These are phyloP conservation scores for Solanum rostratum DNA, from an alignment of 257 asterid genomes.

Conservation along the genomic window DNA sequence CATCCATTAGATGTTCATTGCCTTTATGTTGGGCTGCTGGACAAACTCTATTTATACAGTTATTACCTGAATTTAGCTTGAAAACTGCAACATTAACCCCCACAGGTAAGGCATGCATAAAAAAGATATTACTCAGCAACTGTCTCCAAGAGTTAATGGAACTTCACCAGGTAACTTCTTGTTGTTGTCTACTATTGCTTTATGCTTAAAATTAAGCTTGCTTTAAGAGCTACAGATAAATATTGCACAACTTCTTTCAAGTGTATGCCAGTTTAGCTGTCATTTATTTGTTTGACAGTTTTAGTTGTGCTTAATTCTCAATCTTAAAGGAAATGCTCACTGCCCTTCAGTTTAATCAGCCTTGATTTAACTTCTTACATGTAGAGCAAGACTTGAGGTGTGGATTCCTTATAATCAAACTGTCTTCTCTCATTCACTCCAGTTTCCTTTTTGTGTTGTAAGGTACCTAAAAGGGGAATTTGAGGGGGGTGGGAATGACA, in stretches of 20 bases:
- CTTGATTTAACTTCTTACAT: neutral
- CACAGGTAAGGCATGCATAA: constrained; percentile 98
- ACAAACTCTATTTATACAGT: neutral
- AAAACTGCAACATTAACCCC: constrained; percentile 6
- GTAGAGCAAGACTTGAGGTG: neutral
- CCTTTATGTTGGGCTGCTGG: neutral
- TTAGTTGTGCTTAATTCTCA: neutral
- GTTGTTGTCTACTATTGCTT: neutral
- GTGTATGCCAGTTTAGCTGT: neutral
- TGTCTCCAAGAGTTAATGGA: constrained; percentile 99
- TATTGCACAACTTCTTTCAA: neutral
- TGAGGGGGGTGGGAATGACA: neutral
- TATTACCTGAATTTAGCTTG: neutral
- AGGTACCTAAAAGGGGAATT: neutral
- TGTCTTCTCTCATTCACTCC: neutral
- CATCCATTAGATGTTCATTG: neutral
- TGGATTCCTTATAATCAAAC: neutral
- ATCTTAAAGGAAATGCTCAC: neutral
- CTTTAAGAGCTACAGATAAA: neutral
- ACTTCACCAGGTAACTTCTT: constrained; percentile 73
- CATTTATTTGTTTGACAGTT: neutral
- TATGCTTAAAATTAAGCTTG: neutral
- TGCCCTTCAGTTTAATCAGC: neutral
- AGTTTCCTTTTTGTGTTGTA: neutral
- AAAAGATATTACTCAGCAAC: constrained; percentile 92